Evolutionary conservation across 2,329 filamentous ascomycete genomes (phyloP), one percentile per base, ranked within the genome.

Genomic region (Dactylellina leptospora): DNA sequence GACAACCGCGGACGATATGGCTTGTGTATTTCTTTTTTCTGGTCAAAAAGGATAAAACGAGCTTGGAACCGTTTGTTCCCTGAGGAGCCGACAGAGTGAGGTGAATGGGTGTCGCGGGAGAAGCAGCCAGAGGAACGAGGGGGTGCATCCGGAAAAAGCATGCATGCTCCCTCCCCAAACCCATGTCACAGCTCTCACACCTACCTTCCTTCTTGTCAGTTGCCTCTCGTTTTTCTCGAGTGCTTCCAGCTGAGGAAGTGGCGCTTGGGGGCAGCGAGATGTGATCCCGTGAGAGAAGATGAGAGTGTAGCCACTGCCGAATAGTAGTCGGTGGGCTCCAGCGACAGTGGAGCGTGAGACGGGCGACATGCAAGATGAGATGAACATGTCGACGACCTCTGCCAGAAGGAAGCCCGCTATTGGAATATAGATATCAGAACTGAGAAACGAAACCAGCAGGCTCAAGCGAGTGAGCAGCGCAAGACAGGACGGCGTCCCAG

Each of bases 361-460:
- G n/a, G n/a, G n/a, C 60, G 47, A 22, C 10, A 44, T 56, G n/a
- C n/a, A 64, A 66, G 61, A 66, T 66, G 62, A 68, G 53, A 68
- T 59, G 54, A 54, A 68, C 3, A 16, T 8, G 23, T 30, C n/a
- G n/a, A n/a, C n/a, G n/a, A n/a, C n/a, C n/a, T n/a, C n/a, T n/a
- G n/a, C n/a, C n/a, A n/a, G n/a, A 45, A 42, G 38, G 8, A 33
- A 33, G 30, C 30, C 6, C 6, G 30, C 30, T 33, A 13, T 33
- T 4, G 38, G n/a, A n/a, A 42, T 4, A 42, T 8, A 42, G 22
- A 48, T n/a, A 25, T n/a, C 36, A 40, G 36, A 40, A n/a, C 16
- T 10, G 45, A 51, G 27, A 25, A 10, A 56, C 47, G 30, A 68
- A 68, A 68, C 36, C 47, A 68, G 62, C 62, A 60, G 22, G 62